Evolutionary conservation across 1,284 basidiomycete species (phyloP), one percentile per base, ranked within the genome.

Genomic region (Tylopilus microsporus): DNA sequence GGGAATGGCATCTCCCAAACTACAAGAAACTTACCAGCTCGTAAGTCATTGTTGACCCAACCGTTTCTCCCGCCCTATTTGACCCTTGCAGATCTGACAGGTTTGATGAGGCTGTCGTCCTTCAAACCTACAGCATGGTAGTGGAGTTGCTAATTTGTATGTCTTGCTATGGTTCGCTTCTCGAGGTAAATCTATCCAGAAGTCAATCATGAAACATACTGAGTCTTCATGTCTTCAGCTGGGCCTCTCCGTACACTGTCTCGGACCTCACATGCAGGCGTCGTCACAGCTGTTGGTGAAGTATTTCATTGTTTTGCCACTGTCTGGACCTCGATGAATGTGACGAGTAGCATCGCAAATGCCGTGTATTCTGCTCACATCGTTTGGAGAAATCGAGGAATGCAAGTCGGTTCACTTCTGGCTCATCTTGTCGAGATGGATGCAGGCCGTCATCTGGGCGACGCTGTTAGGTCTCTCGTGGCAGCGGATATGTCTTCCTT

Each of bases 261-360:
- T 53, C 76, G 80, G 60, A 76, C 80, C 1, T 74, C 73, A 4
- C 77, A 79, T 32, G 70, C 74, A 0, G 80, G 86, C 32, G 73
- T 84, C 3, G 74, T 91, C 34, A 76, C 77, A 5, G 79, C 81
- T 0, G 78, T 88, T 4, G 78, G 90, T 21, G 83, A 86, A 61
- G 84, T 83, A 3, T 75, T 91, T 10, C 80, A 82, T 60, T 81
- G 86, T 16, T 85, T 86, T 62, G 77, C 82, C 19, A 79, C 81
- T 19, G 83, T 91, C 34, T 92, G 89, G 89, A 80, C 81, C 16
- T 88, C 86, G 62, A 88, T 91, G 84, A 79, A 87, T 64, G 77
- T 74, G n/a, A 79, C 82, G 60, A 72, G 74, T 37, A 72, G 65
- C 1, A 83, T 91, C 49, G 77, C 83, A 3, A 70, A 74, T 11